Base-by-base conservation (phyloP, 2,329 filamentous ascomycete species). In the Diplodia scrobiculata region DNA sequence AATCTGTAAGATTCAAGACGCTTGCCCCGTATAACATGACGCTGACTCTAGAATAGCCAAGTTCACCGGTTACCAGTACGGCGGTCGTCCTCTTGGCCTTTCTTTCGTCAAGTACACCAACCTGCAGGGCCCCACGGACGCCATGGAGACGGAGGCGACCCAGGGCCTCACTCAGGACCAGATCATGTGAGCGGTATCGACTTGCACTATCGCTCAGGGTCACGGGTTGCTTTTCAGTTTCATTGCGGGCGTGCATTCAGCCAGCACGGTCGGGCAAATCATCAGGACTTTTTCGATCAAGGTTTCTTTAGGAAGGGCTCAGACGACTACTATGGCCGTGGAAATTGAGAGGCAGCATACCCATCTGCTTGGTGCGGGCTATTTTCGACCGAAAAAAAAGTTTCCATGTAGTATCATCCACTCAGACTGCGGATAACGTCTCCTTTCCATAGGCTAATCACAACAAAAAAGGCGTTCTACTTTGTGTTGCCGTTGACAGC, bases 31-130 rank as follows among this genome's bases (percentile, higher is more conserved):
- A 1, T 10, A 19, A 27, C 11, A 21, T 29, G 17, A 21, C 25
- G 59, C 73, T 78, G 73, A 76, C 70, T 72, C 52, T 69, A 52
- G 47, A 60, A 52, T 71, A 87, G 87, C 91, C 74, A 99, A 99
- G 78, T 99, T 99, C 82, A 94, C 95, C 72, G 92, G 92, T 66
- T 99, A 99, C 77, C 91, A 97, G 77, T 99, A 99, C 74, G 95
- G 95, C 70, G 93, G 93, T 65, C 92, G 95, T 71, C 95, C 95
- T 72, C 88, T 99, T 68, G 92, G 93, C 67, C 84, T 99, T 74
- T 94, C 89, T 77, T 98, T 91, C 75, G 94, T 97, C 82, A 96
- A 95, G 79, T 98, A 98, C 79, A 83, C 91, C 70, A 94, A 89
- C 75, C 83, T 86, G 63, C 84, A 86, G 69, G 89, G 73, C 70